Conservation (phyloP, 352 stramenopile genomes). For the Lagenidium sp. region DNA sequence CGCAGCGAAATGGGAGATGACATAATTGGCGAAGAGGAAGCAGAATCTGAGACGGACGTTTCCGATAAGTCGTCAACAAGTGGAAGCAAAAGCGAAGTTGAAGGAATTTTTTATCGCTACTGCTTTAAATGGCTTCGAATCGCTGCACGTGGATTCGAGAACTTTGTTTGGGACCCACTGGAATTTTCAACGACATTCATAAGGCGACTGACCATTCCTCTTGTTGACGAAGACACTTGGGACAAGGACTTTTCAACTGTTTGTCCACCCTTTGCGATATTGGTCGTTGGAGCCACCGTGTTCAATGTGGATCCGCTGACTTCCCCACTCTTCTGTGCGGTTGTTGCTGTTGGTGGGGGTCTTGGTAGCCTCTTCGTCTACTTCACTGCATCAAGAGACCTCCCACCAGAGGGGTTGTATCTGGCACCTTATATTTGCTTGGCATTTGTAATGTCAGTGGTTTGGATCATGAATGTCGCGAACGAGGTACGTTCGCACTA, state of each 20-base stretch:
- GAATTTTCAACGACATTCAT: constrained; percentile 61
- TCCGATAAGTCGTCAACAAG: too few relatives aligned
- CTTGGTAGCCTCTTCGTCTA: constrained; percentile 34
- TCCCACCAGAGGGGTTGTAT: constrained; percentile 32
- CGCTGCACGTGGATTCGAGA: constrained; percentile 24
- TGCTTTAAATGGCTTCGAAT: constrained; percentile 11
- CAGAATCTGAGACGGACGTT: constrained; percentile 1
- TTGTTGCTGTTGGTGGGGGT: constrained; percentile 30
- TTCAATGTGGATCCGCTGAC: constrained; percentile 35
- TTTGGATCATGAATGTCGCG: constrained; percentile 85
- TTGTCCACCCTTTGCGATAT: constrained; percentile 50
- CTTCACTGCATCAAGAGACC: constrained; percentile 7
- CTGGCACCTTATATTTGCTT: constrained; percentile 54
- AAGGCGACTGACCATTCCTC: constrained; percentile 58
- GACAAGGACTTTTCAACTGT: constrained; percentile 62
- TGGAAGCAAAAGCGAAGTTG: too few relatives aligned
- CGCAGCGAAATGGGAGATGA: constrained; percentile 17
- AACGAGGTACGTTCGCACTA: constrained; percentile 34
- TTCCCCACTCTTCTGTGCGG: constrained; percentile 35
- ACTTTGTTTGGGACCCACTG: constrained; percentile 60
- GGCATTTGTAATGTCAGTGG: constrained; percentile 78
- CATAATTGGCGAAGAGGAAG: constrained; percentile 5
- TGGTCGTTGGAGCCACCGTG: constrained; percentile 42
- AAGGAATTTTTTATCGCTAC: too few relatives aligned
- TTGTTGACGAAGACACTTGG: constrained; percentile 77